These are phyloP conservation scores for Hylodesmum podocarpum DNA, from an alignment of 306 rosid genomes.

Conservation along the genomic window DNA sequence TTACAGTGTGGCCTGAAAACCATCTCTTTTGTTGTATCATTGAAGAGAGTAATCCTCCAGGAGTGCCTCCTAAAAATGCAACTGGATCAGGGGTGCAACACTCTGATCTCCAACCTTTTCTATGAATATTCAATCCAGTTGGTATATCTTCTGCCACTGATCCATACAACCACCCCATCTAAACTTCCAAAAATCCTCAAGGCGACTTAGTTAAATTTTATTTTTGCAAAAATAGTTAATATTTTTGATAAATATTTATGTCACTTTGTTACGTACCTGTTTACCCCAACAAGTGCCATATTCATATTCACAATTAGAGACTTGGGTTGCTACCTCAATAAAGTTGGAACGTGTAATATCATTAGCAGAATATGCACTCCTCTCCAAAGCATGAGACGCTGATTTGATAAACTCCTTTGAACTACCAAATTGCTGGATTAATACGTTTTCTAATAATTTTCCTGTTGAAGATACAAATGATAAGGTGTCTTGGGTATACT, in stretches of 20 bases:
- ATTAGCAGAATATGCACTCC: neutral
- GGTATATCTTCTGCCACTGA: constrained; percentile 56
- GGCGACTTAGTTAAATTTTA: neutral
- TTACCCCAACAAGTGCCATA: constrained; percentile 59
- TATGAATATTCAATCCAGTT: constrained; percentile 56
- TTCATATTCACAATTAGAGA: constrained; percentile 55
- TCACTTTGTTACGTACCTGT: constrained; percentile 29
- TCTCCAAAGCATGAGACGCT: constrained; percentile 40
- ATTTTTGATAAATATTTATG: neutral
- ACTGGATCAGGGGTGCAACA: constrained; percentile 38
- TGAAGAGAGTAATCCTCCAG: constrained; percentile 46
- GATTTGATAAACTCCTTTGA: constrained; percentile 52
- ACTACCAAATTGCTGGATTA: constrained; percentile 45
- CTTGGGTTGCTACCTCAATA: constrained; percentile 43
- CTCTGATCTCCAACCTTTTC: constrained; percentile 71
- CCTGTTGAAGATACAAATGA: constrained; percentile 20
- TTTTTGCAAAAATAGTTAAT: neutral
- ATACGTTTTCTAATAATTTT: constrained; percentile 25
- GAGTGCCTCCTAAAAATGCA: constrained; percentile 63
- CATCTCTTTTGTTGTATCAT: constrained; percentile 72
- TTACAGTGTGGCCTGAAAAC: constrained; percentile 61
- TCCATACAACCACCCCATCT: constrained; percentile 54
- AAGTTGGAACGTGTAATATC: constrained; percentile 7
- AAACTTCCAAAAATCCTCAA: neutral
- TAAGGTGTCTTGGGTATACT: neutral